A percentile compares a stretch with the other conserved stretches of the same genome.
These are phyloP conservation scores for Albizia julibrissin DNA, from an alignment of 306 rosid genomes.

Conservation along the genomic window DNA sequence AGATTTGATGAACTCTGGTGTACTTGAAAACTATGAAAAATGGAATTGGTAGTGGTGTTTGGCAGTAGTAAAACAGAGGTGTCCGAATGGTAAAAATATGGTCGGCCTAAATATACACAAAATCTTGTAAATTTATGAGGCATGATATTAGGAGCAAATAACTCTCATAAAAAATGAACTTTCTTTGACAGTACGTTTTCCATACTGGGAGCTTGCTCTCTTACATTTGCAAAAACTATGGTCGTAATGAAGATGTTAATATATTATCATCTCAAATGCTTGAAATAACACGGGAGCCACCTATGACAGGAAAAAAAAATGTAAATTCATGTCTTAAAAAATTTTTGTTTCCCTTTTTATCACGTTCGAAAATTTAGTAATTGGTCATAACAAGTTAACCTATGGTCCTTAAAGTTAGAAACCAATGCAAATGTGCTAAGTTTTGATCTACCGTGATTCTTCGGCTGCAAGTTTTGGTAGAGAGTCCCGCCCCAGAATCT, in stretches of 20 bases:
- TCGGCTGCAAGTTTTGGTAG: background rate
- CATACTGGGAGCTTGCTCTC: background rate
- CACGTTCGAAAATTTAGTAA: background rate
- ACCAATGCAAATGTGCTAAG: background rate
- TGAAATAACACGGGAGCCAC: conserved; percentile 56
- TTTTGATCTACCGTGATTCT: background rate
- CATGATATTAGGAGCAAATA: conserved; percentile 1
- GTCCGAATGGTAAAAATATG: background rate
- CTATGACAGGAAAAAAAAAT: conserved; percentile 14
- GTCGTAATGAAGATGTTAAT: background rate
- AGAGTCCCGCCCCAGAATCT: background rate
- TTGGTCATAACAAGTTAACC: background rate
- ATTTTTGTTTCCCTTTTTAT: background rate
- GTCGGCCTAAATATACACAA: background rate
- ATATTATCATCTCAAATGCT: conserved; percentile 39
- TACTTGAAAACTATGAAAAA: background rate
- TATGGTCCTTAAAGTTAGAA: background rate
- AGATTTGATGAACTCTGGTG: background rate
- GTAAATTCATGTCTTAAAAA: too few relatives aligned
- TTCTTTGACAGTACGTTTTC: background rate
- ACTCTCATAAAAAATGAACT: background rate
- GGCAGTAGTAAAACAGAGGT: background rate
- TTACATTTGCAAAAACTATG: background rate
- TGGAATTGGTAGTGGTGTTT: background rate
- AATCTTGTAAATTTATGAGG: background rate